These are phyloP conservation scores for Chrysoporthe puriensis DNA, from an alignment of 2,329 filamentous ascomycete species.

Conservation along the genomic window DNA sequence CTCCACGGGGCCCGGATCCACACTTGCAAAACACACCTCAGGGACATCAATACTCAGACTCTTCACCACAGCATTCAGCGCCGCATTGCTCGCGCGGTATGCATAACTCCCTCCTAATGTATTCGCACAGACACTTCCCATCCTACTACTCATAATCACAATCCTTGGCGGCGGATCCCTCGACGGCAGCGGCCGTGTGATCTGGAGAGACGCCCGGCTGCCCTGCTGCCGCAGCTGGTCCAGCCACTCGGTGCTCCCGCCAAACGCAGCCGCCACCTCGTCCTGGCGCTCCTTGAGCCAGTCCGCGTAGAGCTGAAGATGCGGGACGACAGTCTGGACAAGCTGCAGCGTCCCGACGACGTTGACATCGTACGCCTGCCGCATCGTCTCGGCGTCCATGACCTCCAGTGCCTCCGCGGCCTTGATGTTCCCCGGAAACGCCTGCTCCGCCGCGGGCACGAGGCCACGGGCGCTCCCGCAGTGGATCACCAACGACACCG, in stretches of 20 bases:
- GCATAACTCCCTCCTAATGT: conserved; percentile 17
- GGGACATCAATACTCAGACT: conserved; percentile 25
- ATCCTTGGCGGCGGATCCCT: conserved; percentile 10
- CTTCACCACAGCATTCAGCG: conserved; percentile 22
- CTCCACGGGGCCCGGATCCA: conserved; percentile 21
- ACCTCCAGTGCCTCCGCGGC: conserved; percentile 18
- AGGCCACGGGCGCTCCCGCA: conserved; percentile 22
- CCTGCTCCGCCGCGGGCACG: conserved; percentile 11
- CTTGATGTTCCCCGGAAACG: conserved; percentile 4
- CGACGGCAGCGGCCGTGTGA: conserved; percentile 6
- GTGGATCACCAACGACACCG: conserved; percentile 17
- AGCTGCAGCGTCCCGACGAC: conserved; percentile 19
- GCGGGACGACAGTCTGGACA: conserved; percentile 18
- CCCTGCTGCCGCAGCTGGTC: conserved; percentile 10
- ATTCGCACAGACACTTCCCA: conserved; percentile 19
- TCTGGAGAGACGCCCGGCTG: conserved; percentile 12
- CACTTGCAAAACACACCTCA: conserved; percentile 20
- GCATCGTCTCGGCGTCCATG: conserved; percentile 23
- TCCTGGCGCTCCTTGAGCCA: conserved; percentile 8
- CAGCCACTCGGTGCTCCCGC: neutral
- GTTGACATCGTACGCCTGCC: conserved; percentile 22
- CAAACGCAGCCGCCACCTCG: conserved; percentile 9
- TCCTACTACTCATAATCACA: conserved; percentile 14
- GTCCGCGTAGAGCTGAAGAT: conserved; percentile 14
- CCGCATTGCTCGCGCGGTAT: conserved; percentile 26